These are phyloP conservation scores for Rutidosis leptorrhynchoides DNA, from an alignment of 129 eudicot species.

Conservation along the genomic window DNA sequence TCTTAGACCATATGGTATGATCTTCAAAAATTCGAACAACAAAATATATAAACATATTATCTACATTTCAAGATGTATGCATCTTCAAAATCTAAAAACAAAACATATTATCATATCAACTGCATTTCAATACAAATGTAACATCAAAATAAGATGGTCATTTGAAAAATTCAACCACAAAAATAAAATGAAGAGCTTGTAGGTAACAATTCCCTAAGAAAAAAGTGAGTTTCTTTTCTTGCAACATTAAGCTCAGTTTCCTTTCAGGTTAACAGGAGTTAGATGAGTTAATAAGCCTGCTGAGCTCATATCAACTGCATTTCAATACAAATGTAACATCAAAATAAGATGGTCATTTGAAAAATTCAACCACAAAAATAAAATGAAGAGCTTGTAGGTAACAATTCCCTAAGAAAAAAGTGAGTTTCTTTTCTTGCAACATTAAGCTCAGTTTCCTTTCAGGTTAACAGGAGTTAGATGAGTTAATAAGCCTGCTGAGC, in stretches of 20 bases:
- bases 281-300: slow-evolving; percentile 27
- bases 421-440: not conserved
- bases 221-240: not conserved
- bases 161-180: not conserved
- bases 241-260: not conserved
- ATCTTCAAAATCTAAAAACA: too few relatives aligned
- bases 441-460: not conserved
- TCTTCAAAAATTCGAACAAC: not conserved
- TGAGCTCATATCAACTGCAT: too few relatives aligned
- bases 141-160: not conserved
- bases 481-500: slow-evolving; percentile 42
- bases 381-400: not conserved
- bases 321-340: not conserved
- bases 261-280: not conserved
- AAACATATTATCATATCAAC: too few relatives aligned
- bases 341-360: not conserved
- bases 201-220: not conserved
- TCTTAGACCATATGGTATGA: too few relatives aligned
- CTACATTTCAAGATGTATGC: too few relatives aligned
- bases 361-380: not conserved
- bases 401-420: not conserved
- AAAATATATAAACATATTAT: slow-evolving; percentile 28
- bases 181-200: not conserved
- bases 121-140: not conserved
- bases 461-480: not conserved